phyloP scores from a whole-genome alignment of 202 grass and related monocot species.

The Bolboschoenoplectus hybrid region DNA sequence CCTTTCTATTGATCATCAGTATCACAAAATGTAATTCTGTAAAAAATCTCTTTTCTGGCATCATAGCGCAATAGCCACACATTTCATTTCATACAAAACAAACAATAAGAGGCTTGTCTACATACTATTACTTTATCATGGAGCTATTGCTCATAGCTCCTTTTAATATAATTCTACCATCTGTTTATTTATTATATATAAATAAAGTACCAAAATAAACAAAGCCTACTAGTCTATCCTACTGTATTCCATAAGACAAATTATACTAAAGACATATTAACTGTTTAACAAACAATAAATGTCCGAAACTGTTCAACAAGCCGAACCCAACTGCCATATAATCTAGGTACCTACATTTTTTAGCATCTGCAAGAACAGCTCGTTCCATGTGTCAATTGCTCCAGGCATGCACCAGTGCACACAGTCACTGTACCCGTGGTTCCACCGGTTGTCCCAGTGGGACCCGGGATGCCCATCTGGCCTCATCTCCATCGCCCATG shows the following conservation, averaged over 20 bases:
- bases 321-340: too few relatives aligned
- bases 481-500: slow-evolving; percentile 66
- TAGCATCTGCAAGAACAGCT: slow-evolving; percentile 54
- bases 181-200: too few relatives aligned
- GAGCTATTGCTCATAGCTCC: too few relatives aligned
- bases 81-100: too few relatives aligned
- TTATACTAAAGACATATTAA: background rate
- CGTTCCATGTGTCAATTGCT: slow-evolving; percentile 61
- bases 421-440: slow-evolving; percentile 60
- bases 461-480: slow-evolving; percentile 53
- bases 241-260: background rate
- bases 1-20: background rate
- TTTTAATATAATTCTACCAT: too few relatives aligned
- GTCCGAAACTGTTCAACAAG: too few relatives aligned
- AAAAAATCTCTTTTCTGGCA: background rate
- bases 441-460: slow-evolving; percentile 50
- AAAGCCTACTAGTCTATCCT: background rate
- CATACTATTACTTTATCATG: too few relatives aligned
- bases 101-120: too few relatives aligned
- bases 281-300: background rate
- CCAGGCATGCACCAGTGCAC: slow-evolving; percentile 75
- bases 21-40: background rate
- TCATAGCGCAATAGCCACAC: too few relatives aligned
- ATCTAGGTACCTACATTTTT: background rate
- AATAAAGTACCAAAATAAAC: too few relatives aligned